phyloP scores from a whole-genome alignment of 257 asterid genomes.

The Solanum piurae region DNA sequence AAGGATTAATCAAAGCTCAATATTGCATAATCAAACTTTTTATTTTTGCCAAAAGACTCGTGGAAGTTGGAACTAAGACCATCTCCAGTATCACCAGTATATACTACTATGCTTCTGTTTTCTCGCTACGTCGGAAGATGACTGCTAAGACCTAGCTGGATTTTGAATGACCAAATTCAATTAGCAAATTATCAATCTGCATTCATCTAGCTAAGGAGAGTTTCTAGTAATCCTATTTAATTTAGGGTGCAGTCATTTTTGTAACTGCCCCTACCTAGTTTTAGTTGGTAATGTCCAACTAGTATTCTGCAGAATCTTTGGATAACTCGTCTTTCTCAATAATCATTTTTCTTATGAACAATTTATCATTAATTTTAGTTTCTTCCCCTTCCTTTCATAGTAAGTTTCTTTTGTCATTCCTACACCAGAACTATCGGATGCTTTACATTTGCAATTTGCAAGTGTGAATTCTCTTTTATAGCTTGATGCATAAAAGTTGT shows the following conservation, averaged over 20 bases:
- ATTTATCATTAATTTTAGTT: not conserved
- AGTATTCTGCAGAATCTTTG: not conserved
- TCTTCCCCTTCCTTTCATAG: not conserved
- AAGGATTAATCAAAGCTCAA: not conserved
- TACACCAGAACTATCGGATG: not conserved
- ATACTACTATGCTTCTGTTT: not conserved
- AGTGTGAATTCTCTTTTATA: not conserved
- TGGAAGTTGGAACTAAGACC: not conserved
- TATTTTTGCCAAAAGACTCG: not conserved
- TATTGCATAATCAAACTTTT: not conserved
- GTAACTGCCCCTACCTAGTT: not conserved
- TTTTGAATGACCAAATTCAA: not conserved
- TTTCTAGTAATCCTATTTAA: not conserved
- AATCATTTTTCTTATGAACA: not conserved
- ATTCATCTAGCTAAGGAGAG: not conserved
- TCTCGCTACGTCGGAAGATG: not conserved
- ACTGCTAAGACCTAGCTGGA: not conserved
- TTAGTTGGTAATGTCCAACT: not conserved
- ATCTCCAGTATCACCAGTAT: not conserved
- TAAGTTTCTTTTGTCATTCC: not conserved
- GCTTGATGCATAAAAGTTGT: not conserved
- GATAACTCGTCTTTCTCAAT: not conserved
- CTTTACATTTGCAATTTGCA: not conserved
- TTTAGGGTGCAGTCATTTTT: not conserved
- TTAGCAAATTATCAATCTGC: not conserved